Evolutionary conservation across 106 monocot genomes (phyloP).

Genomic region (Dioscorea dumetorum): DNA sequence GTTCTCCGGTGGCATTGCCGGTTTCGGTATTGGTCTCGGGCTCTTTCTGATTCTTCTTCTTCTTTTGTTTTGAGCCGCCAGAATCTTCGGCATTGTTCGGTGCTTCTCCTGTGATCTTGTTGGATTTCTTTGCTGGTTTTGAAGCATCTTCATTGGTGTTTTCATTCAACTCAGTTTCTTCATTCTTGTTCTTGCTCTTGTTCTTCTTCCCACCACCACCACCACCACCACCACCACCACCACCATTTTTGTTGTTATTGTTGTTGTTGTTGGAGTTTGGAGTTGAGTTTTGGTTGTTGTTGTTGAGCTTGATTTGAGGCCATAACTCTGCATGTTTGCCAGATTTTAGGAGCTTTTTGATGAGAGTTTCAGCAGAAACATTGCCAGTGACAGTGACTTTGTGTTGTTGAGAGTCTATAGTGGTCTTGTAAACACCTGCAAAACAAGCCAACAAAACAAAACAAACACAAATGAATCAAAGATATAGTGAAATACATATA

Average conservation of each 20-base stretch:
- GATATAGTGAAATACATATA: neutral
- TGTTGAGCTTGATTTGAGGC: conserved; percentile 41
- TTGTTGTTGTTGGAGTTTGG: neutral
- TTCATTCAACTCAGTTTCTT: neutral
- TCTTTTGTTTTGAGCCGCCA: neutral
- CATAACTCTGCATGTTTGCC: conserved; percentile 85
- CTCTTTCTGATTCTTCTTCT: conserved; percentile 16
- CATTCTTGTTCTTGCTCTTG: conserved; percentile 13
- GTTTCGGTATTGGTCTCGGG: neutral
- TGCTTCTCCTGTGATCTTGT: neutral
- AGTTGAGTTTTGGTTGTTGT: conserved; percentile 4
- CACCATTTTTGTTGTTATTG: neutral
- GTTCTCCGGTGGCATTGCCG: neutral
- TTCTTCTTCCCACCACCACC: conserved; percentile 2
- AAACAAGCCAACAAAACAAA: neutral
- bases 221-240: neutral
- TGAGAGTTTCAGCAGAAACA: conserved; percentile 46
- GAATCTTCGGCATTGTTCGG: neutral
- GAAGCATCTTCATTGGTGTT: neutral
- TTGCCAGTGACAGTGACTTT: conserved; percentile 82
- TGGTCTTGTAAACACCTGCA: conserved; percentile 67
- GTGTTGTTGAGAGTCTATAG: conserved; percentile 63
- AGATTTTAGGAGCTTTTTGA: conserved; percentile 67
- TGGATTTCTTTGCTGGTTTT: neutral
- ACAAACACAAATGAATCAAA: neutral